Base-by-base conservation (phyloP, 139 green algal species). In the Dunaliella sp. region DNA sequence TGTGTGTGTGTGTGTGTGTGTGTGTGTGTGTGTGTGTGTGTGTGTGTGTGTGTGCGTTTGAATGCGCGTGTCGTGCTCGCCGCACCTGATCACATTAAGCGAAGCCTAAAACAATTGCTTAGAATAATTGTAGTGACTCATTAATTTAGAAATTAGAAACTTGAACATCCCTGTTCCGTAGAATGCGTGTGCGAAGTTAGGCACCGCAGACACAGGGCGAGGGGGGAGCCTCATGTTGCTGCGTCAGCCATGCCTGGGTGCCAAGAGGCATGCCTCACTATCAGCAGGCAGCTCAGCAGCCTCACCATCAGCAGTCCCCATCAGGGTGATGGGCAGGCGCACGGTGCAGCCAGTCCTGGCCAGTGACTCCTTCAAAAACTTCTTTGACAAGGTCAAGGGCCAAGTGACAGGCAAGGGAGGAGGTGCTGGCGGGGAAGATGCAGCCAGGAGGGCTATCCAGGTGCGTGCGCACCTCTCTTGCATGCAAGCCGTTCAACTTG, bases 381-480 rank as follows among this genome's bases (percentile, higher is more conserved):
- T 85, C 58, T 80, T 85, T 57, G 58, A 85, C 38, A 85, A 85
- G 57, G 16, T 85, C 16, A 77, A 85, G 81, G 81, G 81, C 31
- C n/a, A n/a, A n/a, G n/a, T n/a, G n/a, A n/a, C n/a, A n/a, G 81
- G 81, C 21, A 34, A 32, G 1, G 22, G 32, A 1, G 36, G 36
- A 1, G 57, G 57, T 2, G 81, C 81, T 57, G 81, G 81, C 3
- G 57, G 57, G 38, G 81, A 84, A 38, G 80, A 84, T 77, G 80
- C 80, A 38, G 81, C 81, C 7, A 58, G 81, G 12, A 78, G 58
- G 57, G 81, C 81, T 3, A n/a, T 85, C 30, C 81, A 85, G 81
- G 81, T 85, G 36, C 36, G 37, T 28, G 33, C 33, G 16, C 48
- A n/a, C n/a, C n/a, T n/a, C n/a, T n/a, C n/a, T n/a, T n/a, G n/a